Evolutionary conservation across 1,284 basidiomycete species (phyloP).

Genomic region (Cryptococcus sp.): DNA sequence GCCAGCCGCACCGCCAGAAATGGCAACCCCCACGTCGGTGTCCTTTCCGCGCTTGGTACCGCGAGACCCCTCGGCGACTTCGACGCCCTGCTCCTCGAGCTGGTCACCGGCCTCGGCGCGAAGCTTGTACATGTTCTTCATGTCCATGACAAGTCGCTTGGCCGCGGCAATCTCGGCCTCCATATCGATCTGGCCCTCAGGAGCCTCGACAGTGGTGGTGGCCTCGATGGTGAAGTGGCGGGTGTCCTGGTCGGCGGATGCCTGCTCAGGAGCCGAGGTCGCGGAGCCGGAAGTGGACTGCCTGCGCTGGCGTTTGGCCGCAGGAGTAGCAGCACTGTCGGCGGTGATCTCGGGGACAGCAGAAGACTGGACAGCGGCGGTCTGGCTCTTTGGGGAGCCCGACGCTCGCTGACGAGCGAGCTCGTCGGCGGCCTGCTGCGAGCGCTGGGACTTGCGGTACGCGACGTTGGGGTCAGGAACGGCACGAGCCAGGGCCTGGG

Average conservation of each 20-base stretch:
- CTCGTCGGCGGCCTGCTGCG: conserved; percentile 46
- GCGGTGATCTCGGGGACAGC: too few relatives aligned
- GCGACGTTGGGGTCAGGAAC: too few relatives aligned
- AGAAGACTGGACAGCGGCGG: too few relatives aligned
- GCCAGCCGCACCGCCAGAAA: conserved; percentile 26
- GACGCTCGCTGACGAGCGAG: conserved; percentile 22
- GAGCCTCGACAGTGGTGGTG: conserved; percentile 44
- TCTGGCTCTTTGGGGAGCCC: neutral
- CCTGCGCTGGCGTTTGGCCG: conserved; percentile 38
- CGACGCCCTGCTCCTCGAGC: conserved; percentile 39
- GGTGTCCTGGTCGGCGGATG: conserved; percentile 12
- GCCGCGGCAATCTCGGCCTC: conserved; percentile 46
- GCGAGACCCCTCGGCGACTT: conserved; percentile 27
- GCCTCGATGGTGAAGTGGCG: conserved; percentile 42
- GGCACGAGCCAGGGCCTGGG: conserved; percentile 64
- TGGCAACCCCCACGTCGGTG: conserved; percentile 35
- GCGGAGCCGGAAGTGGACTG: conserved; percentile 7
- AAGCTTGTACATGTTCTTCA: conserved; percentile 41
- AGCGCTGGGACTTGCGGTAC: conserved; percentile 62
- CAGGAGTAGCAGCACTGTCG: conserved; percentile 14
- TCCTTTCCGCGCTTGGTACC: conserved; percentile 40
- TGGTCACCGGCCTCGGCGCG: conserved; percentile 41
- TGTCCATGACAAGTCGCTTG: conserved; percentile 47
- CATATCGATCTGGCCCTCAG: conserved; percentile 37
- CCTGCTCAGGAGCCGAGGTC: neutral